A percentile compares a stretch with the other conserved stretches of the same genome.
These are phyloP conservation scores for Halteria grandinella DNA, from an alignment of 73 alveolate genomes.

Conservation along the genomic window DNA sequence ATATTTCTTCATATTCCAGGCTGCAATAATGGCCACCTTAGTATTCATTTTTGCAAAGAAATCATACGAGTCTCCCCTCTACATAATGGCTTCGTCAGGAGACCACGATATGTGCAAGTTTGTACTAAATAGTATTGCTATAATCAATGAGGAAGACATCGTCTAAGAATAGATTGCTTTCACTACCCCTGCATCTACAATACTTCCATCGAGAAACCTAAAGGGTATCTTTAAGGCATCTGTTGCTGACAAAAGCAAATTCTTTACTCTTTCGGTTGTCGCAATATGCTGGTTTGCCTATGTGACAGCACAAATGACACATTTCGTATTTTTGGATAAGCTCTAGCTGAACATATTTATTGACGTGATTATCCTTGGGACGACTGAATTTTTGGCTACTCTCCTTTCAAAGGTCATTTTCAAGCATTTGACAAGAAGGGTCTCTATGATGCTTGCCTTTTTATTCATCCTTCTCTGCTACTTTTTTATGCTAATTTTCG, in stretches of 20 bases:
- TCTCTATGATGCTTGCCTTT: neutral
- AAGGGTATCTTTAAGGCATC: neutral
- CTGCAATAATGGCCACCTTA: neutral
- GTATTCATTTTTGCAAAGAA: neutral
- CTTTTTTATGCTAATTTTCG: constrained; percentile 9
- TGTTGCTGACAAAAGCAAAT: neutral
- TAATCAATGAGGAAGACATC: constrained; percentile 16
- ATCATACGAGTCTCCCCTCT: constrained; percentile 9
- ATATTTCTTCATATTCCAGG: neutral
- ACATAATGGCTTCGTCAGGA: constrained; percentile 8
- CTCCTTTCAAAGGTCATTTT: constrained; percentile 11
- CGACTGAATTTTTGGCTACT: constrained; percentile 33
- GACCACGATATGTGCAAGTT: neutral
- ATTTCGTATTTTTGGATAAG: constrained; percentile 22
- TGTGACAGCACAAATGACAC: constrained; percentile 26
- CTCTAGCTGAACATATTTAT: neutral
- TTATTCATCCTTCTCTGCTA: neutral
- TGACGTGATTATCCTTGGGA: constrained; percentile 1
- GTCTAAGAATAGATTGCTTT: constrained; percentile 26
- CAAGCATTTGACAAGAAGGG: constrained; percentile 1
- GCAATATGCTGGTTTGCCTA: constrained; percentile 19
- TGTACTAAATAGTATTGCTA: constrained; percentile 9
- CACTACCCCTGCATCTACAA: neutral
- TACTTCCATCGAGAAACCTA: neutral
- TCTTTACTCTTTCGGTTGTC: neutral